A percentile compares a stretch with the other conserved stretches of the same genome.
Evolutionary conservation across 495 filamentous ascomycete species (phyloP).

Genomic region (Daldinia decipiens): DNA sequence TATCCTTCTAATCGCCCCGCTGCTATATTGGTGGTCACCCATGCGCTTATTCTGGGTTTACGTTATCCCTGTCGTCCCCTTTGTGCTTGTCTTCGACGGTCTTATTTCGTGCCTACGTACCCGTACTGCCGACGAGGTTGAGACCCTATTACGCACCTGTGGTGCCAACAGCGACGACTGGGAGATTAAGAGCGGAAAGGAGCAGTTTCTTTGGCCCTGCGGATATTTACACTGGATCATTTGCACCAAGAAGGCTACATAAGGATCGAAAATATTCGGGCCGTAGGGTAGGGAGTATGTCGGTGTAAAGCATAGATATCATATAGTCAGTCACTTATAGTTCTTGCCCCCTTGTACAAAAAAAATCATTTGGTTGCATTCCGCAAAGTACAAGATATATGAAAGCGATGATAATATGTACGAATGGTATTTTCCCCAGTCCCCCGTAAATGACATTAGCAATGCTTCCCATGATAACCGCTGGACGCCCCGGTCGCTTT

Average conservation of each 20-base stretch:
- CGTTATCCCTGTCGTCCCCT: slow-evolving; percentile 69
- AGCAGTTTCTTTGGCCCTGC: slow-evolving; percentile 60
- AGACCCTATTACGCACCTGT: slow-evolving; percentile 63
- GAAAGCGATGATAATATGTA: slow-evolving; percentile 35
- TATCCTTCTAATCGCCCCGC: slow-evolving; percentile 63
- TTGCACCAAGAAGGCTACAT: slow-evolving; percentile 49
- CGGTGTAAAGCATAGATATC: slow-evolving; percentile 12
- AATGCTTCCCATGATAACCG: slow-evolving; percentile 32
- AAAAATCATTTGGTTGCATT: neutral
- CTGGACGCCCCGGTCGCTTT: slow-evolving; percentile 29
- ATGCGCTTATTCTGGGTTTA: slow-evolving; percentile 71
- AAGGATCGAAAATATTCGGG: neutral
- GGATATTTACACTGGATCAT: slow-evolving; percentile 63
- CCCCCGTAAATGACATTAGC: slow-evolving; percentile 20
- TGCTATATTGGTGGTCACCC: slow-evolving; percentile 64
- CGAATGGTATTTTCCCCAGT: slow-evolving; percentile 41
- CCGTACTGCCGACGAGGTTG: slow-evolving; percentile 70
- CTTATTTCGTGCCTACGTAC: slow-evolving; percentile 71
- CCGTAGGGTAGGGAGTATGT: neutral
- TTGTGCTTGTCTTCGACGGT: slow-evolving; percentile 73
- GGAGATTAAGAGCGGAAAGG: slow-evolving; percentile 64
- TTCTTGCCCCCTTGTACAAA: slow-evolving; percentile 11
- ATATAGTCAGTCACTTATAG: slow-evolving; percentile 8
- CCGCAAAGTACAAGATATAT: slow-evolving; percentile 19
- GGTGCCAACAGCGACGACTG: slow-evolving; percentile 59